Conservation (phyloP, 768 basidiomycete genomes). For the Leucocoprinus sp. region DNA sequence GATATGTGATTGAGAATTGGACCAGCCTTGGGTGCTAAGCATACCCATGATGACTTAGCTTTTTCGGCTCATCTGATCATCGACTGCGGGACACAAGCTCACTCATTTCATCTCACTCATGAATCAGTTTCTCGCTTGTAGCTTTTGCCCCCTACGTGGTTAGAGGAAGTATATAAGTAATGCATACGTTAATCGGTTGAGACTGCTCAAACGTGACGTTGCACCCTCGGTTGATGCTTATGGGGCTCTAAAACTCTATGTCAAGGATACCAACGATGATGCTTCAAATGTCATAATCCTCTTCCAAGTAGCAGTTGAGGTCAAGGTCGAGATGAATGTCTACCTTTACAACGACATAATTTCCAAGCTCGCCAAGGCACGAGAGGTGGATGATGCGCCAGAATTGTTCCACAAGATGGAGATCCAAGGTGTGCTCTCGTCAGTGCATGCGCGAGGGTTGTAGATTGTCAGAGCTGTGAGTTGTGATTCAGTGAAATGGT, state of each 20-base stretch:
- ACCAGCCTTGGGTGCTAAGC: too few relatives aligned
- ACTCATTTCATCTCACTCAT: too few relatives aligned
- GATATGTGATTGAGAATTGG: too few relatives aligned
- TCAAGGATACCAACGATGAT: conserved; percentile 95
- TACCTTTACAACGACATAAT: conserved; percentile 98
- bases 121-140: too few relatives aligned
- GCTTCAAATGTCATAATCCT: conserved; percentile 79
- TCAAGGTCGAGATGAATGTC: conserved; percentile 67
- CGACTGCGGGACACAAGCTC: too few relatives aligned
- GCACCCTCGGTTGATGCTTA: conserved; percentile 87
- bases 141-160: too few relatives aligned
- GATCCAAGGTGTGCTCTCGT: conserved; percentile 68
- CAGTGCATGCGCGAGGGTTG: conserved; percentile 88
- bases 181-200: conserved; percentile 72
- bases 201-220: conserved; percentile 70
- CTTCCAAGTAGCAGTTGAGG: conserved; percentile 67
- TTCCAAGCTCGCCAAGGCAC: conserved; percentile 88
- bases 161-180: conserved; percentile 67
- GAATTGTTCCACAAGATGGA: conserved; percentile 89
- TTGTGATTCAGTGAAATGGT: conserved; percentile 83
- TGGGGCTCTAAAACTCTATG: conserved; percentile 76
- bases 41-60: too few relatives aligned
- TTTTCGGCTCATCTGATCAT: too few relatives aligned
- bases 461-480: conserved; percentile 78
- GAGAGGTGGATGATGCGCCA: conserved; percentile 86